These are phyloP conservation scores for Heterococcus sp. DNA, from an alignment of 108 stramenopile species.

Conservation along the genomic window DNA sequence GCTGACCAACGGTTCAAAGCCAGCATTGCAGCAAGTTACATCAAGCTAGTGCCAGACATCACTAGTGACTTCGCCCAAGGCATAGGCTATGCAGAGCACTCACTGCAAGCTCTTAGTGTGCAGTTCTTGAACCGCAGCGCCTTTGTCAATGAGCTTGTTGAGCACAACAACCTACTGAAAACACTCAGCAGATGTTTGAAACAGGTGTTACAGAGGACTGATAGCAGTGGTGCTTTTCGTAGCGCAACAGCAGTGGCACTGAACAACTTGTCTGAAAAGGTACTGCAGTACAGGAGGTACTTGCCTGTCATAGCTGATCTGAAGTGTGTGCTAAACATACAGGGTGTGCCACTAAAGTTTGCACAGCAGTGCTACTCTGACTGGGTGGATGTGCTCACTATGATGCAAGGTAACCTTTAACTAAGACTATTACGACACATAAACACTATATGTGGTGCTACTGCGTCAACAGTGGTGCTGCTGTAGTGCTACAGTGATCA, in stretches of 20 bases:
- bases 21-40: slow-evolving; percentile 79
- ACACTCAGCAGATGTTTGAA: slow-evolving; percentile 16
- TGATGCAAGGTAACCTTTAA: slow-evolving; percentile 58
- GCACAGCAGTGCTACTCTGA: slow-evolving; percentile 57
- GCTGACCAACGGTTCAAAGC: slow-evolving; percentile 87
- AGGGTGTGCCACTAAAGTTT: slow-evolving; percentile 79
- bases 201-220: slow-evolving; percentile 3
- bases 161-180: slow-evolving; percentile 28
- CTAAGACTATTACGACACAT: slow-evolving; percentile 65
- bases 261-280: background rate
- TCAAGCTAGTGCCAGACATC: slow-evolving; percentile 72
- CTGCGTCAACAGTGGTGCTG: too few species aligned
- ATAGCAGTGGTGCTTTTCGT: background rate
- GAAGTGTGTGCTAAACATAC: slow-evolving; percentile 84
- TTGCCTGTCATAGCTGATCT: slow-evolving; percentile 81
- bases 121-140: slow-evolving; percentile 84
- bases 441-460: too few species aligned
- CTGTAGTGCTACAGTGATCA: too few species aligned
- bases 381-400: slow-evolving; percentile 65
- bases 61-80: slow-evolving; percentile 76
- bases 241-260: background rate
- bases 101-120: slow-evolving; percentile 31
- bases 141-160: slow-evolving; percentile 76
- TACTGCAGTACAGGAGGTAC: slow-evolving; percentile 66
- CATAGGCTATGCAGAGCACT: slow-evolving; percentile 74